Conservation (phyloP, 139 green algal genomes). For the Chlamydomonas sp. region DNA sequence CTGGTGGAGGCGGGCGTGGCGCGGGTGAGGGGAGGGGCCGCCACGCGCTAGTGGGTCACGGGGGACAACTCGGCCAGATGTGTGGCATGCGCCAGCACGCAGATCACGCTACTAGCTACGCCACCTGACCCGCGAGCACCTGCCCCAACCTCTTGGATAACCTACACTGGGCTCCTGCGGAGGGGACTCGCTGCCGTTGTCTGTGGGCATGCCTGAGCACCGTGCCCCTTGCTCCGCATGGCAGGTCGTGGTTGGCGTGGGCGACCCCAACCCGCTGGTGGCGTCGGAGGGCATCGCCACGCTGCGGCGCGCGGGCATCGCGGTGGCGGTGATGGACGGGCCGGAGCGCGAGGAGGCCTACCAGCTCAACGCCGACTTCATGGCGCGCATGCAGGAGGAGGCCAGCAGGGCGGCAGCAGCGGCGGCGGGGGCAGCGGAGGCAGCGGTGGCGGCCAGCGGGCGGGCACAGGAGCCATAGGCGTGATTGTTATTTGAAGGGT, state of each 20-base stretch:
- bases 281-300: constrained; percentile 75
- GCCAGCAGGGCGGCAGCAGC: constrained; percentile 2
- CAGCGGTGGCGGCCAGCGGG: background rate
- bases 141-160: no score
- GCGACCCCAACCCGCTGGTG: constrained; percentile 94
- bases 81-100: no score
- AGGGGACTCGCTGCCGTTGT: background rate
- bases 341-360: constrained; percentile 68
- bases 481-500: background rate
- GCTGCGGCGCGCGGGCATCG: constrained; percentile 77
- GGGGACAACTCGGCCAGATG: no score
- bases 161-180: no score
- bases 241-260: constrained; percentile 89
- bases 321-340: constrained; percentile 70
- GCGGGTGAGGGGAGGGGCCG: constrained; percentile 47
- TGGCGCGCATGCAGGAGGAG: constrained; percentile 78
- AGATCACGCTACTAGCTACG: no score
- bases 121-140: no score
- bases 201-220: background rate
- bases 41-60: no score
- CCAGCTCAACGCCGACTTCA: constrained; percentile 88
- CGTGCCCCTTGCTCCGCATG: background rate
- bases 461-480: background rate
- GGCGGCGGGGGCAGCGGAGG: background rate
- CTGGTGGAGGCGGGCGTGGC: constrained; percentile 87